These are phyloP conservation scores for Baorangia bicolor DNA, from an alignment of 768 basidiomycete genomes.

Conservation along the genomic window DNA sequence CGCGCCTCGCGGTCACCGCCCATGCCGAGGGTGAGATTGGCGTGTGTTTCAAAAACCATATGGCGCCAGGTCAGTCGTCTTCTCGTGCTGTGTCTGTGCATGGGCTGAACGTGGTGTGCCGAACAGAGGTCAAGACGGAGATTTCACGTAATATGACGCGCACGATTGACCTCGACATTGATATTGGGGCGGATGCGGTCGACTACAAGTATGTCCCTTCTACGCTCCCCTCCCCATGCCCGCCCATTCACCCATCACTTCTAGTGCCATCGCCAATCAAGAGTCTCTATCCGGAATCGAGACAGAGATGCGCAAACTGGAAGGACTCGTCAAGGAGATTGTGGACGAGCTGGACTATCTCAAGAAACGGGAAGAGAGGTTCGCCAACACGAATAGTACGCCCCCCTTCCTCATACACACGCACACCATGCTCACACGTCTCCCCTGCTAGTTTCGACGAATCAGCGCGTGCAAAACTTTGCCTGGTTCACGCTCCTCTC, in stretches of 20 bases:
- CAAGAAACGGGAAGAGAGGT: constrained; percentile 83
- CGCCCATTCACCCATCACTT: constrained; percentile 2
- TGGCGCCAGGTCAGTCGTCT: constrained; percentile 58
- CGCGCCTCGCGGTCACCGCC: constrained; percentile 89
- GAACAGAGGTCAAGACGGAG: constrained; percentile 45
- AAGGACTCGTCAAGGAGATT: constrained; percentile 92
- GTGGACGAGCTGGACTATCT: constrained; percentile 92
- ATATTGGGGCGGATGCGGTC: constrained; percentile 97
- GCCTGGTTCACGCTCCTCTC: constrained; percentile 84
- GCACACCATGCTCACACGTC: not conserved
- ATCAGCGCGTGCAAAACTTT: constrained; percentile 87
- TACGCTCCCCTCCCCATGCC: not conserved
- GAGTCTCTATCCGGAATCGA: constrained; percentile 94
- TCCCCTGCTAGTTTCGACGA: constrained; percentile 73
- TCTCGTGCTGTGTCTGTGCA: not conserved
- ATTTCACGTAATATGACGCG: constrained; percentile 54
- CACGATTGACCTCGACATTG: constrained; percentile 89
- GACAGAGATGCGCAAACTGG: constrained; percentile 97
- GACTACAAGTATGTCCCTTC: constrained; percentile 88
- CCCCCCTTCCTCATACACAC: constrained; percentile 7
- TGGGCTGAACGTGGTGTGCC: not conserved
- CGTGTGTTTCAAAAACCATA: constrained; percentile 86
- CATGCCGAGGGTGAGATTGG: constrained; percentile 94
- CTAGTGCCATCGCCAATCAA: constrained; percentile 96
- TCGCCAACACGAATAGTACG: constrained; percentile 87